These are phyloP conservation scores for Bisporella sp. DNA, from an alignment of 2,329 filamentous ascomycete species.

Conservation along the genomic window DNA sequence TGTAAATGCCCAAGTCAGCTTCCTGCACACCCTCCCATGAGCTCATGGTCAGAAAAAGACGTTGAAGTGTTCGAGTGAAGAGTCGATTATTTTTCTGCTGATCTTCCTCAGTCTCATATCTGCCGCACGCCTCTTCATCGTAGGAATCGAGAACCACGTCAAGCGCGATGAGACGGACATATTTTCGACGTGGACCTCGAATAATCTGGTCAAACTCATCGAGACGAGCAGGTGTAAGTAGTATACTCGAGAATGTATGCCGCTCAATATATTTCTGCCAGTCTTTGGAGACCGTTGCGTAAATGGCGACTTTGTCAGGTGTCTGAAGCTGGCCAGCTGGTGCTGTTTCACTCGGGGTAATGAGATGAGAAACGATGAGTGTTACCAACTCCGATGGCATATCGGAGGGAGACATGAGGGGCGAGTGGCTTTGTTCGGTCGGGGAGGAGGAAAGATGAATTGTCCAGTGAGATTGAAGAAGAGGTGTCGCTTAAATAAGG, in stretches of 20 bases:
- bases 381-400: background rate
- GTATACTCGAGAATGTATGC: conserved; percentile 2
- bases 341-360: background rate
- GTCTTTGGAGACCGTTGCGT: conserved; percentile 3
- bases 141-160: conserved; percentile 2
- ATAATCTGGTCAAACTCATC: conserved; percentile 3
- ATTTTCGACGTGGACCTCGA: background rate
- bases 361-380: conserved; percentile 3
- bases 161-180: background rate
- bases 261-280: conserved; percentile 1
- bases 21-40: background rate
- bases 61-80: conserved; percentile 1
- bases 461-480: no score
- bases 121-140: background rate
- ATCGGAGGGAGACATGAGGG: background rate
- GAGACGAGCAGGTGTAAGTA: conserved; percentile 1
- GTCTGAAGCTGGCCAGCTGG: background rate
- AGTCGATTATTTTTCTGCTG: background rate
- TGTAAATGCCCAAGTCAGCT: background rate
- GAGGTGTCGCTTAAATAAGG: no score
- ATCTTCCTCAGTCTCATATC: conserved; percentile 1
- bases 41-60: background rate
- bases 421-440: no score
- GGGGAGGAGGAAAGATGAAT: no score
- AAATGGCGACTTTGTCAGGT: conserved; percentile 1